These are phyloP conservation scores for Capronia coronata DNA, from an alignment of 2,329 filamentous ascomycete species.

Conservation along the genomic window DNA sequence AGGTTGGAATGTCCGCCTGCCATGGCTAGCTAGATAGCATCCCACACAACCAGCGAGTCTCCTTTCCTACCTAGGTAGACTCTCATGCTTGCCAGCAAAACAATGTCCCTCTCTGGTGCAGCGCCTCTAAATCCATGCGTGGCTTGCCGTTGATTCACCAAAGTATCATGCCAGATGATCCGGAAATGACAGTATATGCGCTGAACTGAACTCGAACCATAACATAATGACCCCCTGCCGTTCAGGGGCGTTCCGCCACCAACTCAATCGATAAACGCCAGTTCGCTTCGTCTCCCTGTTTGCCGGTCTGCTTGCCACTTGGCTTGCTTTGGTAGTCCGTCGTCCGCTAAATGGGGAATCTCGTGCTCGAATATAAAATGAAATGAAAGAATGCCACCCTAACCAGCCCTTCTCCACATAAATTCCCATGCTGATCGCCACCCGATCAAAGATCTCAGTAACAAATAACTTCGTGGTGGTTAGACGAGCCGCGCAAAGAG, in stretches of 20 bases:
- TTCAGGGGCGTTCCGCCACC: too few species aligned
- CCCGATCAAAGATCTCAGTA: too few species aligned
- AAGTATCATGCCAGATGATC: neutral
- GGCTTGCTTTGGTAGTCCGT: constrained; percentile 1
- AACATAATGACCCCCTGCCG: neutral
- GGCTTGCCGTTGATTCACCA: too few species aligned
- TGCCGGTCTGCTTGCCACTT: neutral
- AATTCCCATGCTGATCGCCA: neutral
- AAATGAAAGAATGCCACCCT: neutral
- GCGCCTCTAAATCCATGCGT: constrained; percentile 1
- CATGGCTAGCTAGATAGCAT: neutral
- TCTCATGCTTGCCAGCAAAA: neutral
- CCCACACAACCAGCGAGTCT: neutral
- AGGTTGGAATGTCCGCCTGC: neutral
- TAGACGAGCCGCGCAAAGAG: too few species aligned
- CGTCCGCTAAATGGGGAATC: constrained; percentile 23
- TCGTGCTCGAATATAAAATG: constrained; percentile 18
- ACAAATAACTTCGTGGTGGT: too few species aligned
- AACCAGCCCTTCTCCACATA: neutral
- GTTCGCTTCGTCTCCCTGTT: constrained; percentile 4
- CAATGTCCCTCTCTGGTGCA: neutral
- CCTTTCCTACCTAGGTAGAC: neutral
- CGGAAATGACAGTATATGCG: constrained; percentile 2
- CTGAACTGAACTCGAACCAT: neutral
- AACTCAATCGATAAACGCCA: constrained; percentile 15